Evolutionary conservation across 2,329 filamentous ascomycete genomes (phyloP).

Genomic region (Daldinia sp.): DNA sequence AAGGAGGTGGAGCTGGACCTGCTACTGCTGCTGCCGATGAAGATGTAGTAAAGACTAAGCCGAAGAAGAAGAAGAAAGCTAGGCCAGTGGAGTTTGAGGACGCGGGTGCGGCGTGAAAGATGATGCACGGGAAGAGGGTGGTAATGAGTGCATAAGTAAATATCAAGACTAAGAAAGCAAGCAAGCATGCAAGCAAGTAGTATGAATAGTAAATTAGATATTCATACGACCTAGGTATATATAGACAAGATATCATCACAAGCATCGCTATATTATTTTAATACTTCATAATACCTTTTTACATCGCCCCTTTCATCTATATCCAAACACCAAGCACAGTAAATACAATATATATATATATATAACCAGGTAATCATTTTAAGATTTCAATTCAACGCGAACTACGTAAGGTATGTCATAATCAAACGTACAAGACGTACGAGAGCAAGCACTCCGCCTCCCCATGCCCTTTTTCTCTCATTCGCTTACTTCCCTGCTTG

Average conservation of each 20-base stretch:
- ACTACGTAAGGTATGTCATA: neutral
- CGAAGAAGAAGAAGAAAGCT: conserved; percentile 62
- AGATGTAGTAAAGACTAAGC: conserved; percentile 58
- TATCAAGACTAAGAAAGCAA: neutral
- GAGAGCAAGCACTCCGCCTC: neutral
- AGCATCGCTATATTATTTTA: no score
- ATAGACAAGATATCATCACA: conserved; percentile 1
- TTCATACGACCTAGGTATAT: neutral
- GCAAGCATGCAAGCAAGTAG: neutral
- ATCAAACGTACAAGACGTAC: conserved; percentile 1
- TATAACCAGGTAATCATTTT: no score
- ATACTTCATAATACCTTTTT: no score
- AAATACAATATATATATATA: no score
- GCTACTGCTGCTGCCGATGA: conserved; percentile 19
- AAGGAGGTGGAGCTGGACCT: conserved; percentile 46
- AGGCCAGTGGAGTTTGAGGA: conserved; percentile 49
- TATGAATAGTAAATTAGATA: conserved; percentile 2
- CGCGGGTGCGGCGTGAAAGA: conserved; percentile 13
- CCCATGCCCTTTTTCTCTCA: neutral
- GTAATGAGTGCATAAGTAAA: neutral
- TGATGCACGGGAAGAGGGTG: no score
- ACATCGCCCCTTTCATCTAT: no score
- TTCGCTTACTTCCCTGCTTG: neutral
- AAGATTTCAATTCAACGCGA: conserved; percentile 5
- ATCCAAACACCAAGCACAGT: no score